Evolutionary conservation across 2,329 filamentous ascomycete species (phyloP), one percentile per base, ranked within the genome.

Genomic region (Hirsutella minnesotensis): DNA sequence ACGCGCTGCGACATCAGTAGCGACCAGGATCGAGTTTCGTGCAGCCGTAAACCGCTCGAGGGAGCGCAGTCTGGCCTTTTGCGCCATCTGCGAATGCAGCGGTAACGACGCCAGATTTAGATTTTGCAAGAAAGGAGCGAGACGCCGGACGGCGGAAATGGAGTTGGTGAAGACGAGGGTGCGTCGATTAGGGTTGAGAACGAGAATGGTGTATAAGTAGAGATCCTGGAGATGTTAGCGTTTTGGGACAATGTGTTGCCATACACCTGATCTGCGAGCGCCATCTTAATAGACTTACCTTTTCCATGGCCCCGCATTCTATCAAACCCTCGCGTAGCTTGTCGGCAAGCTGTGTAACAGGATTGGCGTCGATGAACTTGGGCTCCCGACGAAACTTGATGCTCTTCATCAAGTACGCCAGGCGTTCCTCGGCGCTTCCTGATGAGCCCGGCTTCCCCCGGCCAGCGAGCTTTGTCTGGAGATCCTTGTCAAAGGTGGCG

Each of bases 141-240:
- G 70, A 31, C 92, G 86, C 37, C 88, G 83, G 41, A 95, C 90
- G 3, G 90, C 84, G 41, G 85, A 86, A 60, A 98, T 95, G 37
- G 89, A 95, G 66, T 98, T 98, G 22, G 89, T 88, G 61, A 98
- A 98, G 39, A 98, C 79, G 3, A 98, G 71, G 0, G 86, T 88
- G 27, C 89, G 83, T 31, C 81, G 76, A 39, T 81, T 81, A 2
- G 86, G 81, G 57, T 95, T 84, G 44, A 94, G 78, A 3, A 95
- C 73, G 0, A 96, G 72, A 9, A 95, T 70, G 0, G 88, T 76
- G 63, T 98, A 98, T 34, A 96, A 80, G 51, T 90, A 96, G 9
- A 98, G 77, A 61, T 98, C 92, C 76, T 85, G 9, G 12, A 18
- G 9, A 16, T 5, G 5, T 9, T 19, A 18, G 15, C 15, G 18